These are phyloP conservation scores for Mycena vitilis DNA, from an alignment of 768 basidiomycete genomes.

Conservation along the genomic window DNA sequence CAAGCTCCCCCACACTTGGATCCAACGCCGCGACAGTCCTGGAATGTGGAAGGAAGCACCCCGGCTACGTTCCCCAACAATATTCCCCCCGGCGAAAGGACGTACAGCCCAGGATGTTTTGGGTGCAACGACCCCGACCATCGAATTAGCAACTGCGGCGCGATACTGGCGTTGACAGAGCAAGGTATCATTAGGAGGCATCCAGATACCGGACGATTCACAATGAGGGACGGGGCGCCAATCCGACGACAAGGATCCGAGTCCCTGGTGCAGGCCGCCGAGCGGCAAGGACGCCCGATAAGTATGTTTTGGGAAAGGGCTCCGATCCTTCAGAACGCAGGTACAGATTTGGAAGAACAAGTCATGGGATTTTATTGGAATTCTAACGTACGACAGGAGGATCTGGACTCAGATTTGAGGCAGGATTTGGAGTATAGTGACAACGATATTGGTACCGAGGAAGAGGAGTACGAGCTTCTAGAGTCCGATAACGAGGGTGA, in stretches of 20 bases:
- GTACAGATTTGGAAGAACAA: slow-evolving; percentile 4
- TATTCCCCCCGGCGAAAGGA: not conserved
- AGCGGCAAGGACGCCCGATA: not conserved
- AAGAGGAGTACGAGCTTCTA: too few species aligned
- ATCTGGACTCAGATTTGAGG: not conserved
- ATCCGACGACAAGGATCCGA: not conserved
- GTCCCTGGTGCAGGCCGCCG: not conserved
- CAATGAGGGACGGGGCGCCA: not conserved
- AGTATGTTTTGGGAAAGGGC: not conserved
- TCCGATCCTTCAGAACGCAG: not conserved
- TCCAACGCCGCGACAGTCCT: not conserved
- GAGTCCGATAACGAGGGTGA: too few species aligned
- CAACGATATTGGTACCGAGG: too few species aligned
- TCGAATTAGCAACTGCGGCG: not conserved
- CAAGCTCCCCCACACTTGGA: not conserved
- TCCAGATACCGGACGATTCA: not conserved
- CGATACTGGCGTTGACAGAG: not conserved
- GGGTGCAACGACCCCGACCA: not conserved
- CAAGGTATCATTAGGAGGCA: not conserved
- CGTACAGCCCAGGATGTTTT: not conserved
- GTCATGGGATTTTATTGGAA: slow-evolving; percentile 21
- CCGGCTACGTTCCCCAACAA: not conserved
- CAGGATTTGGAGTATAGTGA: too few species aligned
- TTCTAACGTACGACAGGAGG: not conserved
- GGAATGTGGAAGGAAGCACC: not conserved